Evolutionary conservation across 73 alveolate genomes (phyloP).

Genomic region (Tetrahymena malaccensis): DNA sequence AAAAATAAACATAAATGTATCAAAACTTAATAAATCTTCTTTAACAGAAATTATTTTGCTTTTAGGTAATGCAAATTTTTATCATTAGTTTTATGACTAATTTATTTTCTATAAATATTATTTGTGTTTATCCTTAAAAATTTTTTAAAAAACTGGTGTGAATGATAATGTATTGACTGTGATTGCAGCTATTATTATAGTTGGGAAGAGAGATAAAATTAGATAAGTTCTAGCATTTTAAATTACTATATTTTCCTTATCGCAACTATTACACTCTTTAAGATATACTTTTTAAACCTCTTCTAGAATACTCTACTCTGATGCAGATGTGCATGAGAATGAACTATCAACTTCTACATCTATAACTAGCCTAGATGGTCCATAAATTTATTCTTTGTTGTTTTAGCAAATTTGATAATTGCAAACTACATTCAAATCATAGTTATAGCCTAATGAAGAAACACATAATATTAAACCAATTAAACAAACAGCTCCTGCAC

Average conservation of each 20-base stretch:
- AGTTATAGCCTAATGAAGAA: neutral
- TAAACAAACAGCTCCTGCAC: neutral
- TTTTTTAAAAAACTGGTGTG: neutral
- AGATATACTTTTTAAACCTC: neutral
- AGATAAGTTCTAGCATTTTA: neutral
- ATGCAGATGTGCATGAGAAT: neutral
- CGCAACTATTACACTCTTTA: neutral
- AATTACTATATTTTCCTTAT: neutral
- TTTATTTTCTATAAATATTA: too few species aligned
- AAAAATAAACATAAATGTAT: too few species aligned
- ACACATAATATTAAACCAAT: neutral
- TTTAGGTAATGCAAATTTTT: too few species aligned
- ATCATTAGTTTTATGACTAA: neutral
- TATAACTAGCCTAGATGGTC: neutral
- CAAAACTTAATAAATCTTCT: too few species aligned
- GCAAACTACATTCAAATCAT: neutral
- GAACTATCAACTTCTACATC: neutral
- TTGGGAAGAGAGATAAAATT: neutral
- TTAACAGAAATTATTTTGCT: too few species aligned
- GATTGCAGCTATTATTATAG: neutral
- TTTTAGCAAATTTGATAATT: neutral
- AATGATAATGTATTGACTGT: neutral
- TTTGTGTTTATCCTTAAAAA: neutral
- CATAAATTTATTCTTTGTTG: neutral
- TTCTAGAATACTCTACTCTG: neutral